Evolutionary conservation across 2,329 filamentous ascomycete genomes (phyloP), one percentile per base, ranked within the genome.

Genomic region (Botrytis fragariae): DNA sequence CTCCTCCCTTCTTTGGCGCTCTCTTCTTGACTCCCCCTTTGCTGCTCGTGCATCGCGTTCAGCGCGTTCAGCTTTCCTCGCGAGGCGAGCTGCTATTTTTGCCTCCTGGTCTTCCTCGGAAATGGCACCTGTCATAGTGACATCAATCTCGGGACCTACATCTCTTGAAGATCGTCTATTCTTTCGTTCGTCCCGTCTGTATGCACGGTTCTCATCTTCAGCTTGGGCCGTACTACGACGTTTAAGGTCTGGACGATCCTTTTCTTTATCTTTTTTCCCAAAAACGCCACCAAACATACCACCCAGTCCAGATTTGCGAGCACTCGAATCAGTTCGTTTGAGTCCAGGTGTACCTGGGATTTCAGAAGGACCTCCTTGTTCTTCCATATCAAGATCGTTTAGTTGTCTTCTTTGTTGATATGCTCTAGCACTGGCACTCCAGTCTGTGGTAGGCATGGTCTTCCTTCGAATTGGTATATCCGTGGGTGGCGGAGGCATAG

Each of bases 331-430:
- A 54, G 89, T 87, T 65, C 91, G 87, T 79, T 87, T 89, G 64
- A 90, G 78, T 60, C 74, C 73, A 54, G 74, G 72, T 29, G 74
- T 44, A 45, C 75, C 72, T 29, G 72, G 59, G 48, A 74, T 75
- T 48, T 80, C 79, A 51, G 87, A 84, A 7, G 87, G 82, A 44
- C 86, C 86, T 63, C 81, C 82, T 39, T 81, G 82, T 76, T 91
- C 86, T 59, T 88, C 84, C 85, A 90, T 87, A 68, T 88, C 84
- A 72, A 88, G 83, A 77, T 91, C 89, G 67, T 91, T 89, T 76
- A 92, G 90, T 74, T 89, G 87, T 73, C 90, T 84, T 39, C 89
- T 84, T 83, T 92, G 91, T 74, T 91, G 87, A 80, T 89, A 86
- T 74, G 84, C 85, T 74, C 83, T 81, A 75, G 80, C 77, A 79